Evolutionary conservation across 257 asterid species (phyloP), one percentile per base, ranked within the genome.

Genomic region (Ligustrum vulgare): DNA sequence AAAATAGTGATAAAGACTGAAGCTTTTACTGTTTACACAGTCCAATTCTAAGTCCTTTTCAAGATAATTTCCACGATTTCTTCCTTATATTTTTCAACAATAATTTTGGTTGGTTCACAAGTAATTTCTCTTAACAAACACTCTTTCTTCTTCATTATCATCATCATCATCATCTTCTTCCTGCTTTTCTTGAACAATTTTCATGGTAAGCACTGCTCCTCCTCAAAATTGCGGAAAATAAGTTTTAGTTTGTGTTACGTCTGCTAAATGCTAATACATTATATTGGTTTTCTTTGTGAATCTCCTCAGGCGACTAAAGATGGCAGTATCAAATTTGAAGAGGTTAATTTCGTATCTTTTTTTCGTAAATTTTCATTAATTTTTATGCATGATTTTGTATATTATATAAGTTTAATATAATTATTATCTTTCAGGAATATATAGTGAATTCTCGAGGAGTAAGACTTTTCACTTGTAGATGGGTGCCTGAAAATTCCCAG

Each of bases 401-500:
- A 69, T 39, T 1, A 18, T 31, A 67, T 32, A 41, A 41, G 4
- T 41, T 39, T 31, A 13, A n/a, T 34, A 34, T 33, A 9, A 23
- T 37, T 20, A 23, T 37, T 20, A 22, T 68, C 16, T 60, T 68
- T 31, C 84, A 86, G 89, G 80, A 81, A 33, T 83, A 71, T 72
- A 80, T 81, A 31, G 71, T 32, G 39, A 86, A 83, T 75, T 83
- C 87, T 16, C 76, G 81, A 65, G 87, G 90, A 69, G 49, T 54
- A 25, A 80, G 77, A 62, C 78, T 86, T 77, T 83, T 83, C 79
- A 79, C 86, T 5, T 83, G 84, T 49, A 79, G 83, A 74, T 86
- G 90, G 90, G 63, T 75, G 67, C 90, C 84, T 32, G 81, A 76
- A 73, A 72, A 54, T 8, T n/a, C n/a, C 18, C 58, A 80, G 56